Base-by-base conservation (phyloP, 108 stramenopile genomes). In the Phaeodactylum tricornutum region DNA sequence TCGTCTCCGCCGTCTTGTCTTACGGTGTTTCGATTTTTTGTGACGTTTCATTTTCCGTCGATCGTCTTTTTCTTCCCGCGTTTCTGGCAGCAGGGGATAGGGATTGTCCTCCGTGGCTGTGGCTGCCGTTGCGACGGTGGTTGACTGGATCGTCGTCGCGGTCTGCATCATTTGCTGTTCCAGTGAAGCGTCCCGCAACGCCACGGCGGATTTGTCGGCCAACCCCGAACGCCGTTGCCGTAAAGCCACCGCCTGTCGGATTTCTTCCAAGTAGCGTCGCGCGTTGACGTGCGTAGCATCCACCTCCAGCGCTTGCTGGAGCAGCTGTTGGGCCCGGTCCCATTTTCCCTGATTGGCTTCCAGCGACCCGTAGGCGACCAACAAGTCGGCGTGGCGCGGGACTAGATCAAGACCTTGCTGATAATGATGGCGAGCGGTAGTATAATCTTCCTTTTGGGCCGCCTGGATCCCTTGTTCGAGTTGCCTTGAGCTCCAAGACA, bases 341-440 rank as follows among this genome's bases (percentile, higher is more conserved):
- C 17, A 3, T 29, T 41, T 22, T 14, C 56, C 56, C 12, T 20
- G 21, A 57, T 57, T 57, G 2, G 48, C 48, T 20, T 47, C 42
- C 37, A 60, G 26, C 16, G 50, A 34, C 15, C 59, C 59, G 33
- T 52, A 60, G 1, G 59, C 59, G 1, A 50, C 48, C 29, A 51
- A 24, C 27, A 43, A 4, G 14, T 16, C 20, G 2, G 24, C 38
- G 24, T 60, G 59, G 19, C 23, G 20, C 2, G 59, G 50, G 7
- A 52, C 48, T 6, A 60, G 32, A 32, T 52, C 41, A 6, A 60
- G 28, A 2, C 38, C 50, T 6, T 60, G 19, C 33, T 52, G 30
- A 34, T 60, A 60, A 21, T 40, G 29, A 14, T 12, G 8, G 20
- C 48, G 46, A 4, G 59, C 59, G 17, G 50, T 22, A 8, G n/a